phyloP scores from a whole-genome alignment of 2,329 filamentous ascomycete genomes.

The Ambrosiella cleistominuta region DNA sequence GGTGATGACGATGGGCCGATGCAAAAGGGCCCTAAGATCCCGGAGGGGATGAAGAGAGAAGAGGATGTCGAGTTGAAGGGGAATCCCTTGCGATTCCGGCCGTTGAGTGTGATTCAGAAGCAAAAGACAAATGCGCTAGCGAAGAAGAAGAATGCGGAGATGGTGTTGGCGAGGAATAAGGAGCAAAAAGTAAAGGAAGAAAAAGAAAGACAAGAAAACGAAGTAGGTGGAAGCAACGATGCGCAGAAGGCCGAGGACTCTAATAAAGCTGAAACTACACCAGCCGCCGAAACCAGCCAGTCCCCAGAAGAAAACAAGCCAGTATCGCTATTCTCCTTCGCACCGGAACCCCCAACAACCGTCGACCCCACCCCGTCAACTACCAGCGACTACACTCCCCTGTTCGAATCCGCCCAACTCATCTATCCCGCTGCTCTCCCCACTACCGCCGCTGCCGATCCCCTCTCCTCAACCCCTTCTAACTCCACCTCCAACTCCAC shows the following conservation, averaged over 20 bases:
- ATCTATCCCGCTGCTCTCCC: slow-evolving; percentile 21
- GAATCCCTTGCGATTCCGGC: slow-evolving; percentile 75
- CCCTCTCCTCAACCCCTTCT: neutral
- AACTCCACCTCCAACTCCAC: neutral
- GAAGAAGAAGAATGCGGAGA: slow-evolving; percentile 43
- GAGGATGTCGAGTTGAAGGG: slow-evolving; percentile 52
- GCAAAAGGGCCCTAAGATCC: slow-evolving; percentile 28
- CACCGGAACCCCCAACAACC: slow-evolving; percentile 13
- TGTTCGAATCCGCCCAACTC: slow-evolving; percentile 26
- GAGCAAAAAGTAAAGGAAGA: neutral
- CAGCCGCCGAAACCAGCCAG: neutral
- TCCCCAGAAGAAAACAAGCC: slow-evolving; percentile 21
- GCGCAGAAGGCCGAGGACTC: neutral
- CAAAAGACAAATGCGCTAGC: slow-evolving; percentile 24
- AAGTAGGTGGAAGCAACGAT: neutral
- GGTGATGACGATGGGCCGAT: slow-evolving; percentile 14
- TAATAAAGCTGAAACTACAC: neutral
- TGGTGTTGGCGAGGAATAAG: slow-evolving; percentile 11
- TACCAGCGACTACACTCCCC: slow-evolving; percentile 28
- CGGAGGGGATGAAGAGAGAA: slow-evolving; percentile 38
- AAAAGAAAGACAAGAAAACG: neutral
- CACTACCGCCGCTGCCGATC: slow-evolving; percentile 16
- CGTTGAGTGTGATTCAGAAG: slow-evolving; percentile 66
- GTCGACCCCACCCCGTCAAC: slow-evolving; percentile 14
- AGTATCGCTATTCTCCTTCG: slow-evolving; percentile 52